Percentiles rank a stretch among this genome's conserved stretches.
Evolutionary conservation across 805 yeast species (phyloP).

Genomic region (Lachancea quebecensis): DNA sequence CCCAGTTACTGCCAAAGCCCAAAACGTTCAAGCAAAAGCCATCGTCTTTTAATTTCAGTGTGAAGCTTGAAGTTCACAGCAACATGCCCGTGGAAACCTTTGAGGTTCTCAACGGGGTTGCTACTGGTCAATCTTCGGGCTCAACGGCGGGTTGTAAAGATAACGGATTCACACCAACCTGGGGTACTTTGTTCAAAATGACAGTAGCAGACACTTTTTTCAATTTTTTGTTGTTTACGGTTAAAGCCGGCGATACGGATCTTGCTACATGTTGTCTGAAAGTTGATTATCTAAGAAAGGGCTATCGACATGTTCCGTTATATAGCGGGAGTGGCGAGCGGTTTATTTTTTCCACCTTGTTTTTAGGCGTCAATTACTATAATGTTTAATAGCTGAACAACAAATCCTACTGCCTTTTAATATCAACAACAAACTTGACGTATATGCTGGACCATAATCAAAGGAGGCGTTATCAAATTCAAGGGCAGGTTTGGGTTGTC

Average conservation of each 20-base stretch:
- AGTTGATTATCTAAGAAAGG: slow-evolving; percentile 58
- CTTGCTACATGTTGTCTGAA: slow-evolving; percentile 60
- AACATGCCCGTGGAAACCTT: slow-evolving; percentile 16
- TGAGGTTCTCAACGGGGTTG: slow-evolving; percentile 17
- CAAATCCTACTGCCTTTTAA: no score
- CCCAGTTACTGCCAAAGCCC: slow-evolving; percentile 77
- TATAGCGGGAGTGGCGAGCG: slow-evolving; percentile 79
- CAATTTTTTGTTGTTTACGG: slow-evolving; percentile 49
- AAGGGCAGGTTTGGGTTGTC: no score
- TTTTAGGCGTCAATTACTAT: slow-evolving; percentile 27
- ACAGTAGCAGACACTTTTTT: slow-evolving; percentile 35
- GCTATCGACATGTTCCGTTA: slow-evolving; percentile 77
- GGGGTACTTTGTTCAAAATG: slow-evolving; percentile 56
- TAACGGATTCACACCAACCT: slow-evolving; percentile 84
- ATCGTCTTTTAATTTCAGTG: slow-evolving; percentile 20
- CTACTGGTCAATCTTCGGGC: slow-evolving; percentile 11
- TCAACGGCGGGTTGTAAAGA: slow-evolving; percentile 37
- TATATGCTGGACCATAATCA: no score
- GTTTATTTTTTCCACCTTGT: slow-evolving; percentile 50
- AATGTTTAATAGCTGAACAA: neutral
- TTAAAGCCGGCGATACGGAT: slow-evolving; percentile 37
- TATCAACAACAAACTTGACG: no score
- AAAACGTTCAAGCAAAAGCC: slow-evolving; percentile 30
- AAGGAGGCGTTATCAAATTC: no score
- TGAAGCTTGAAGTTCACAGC: slow-evolving; percentile 18